Base-by-base conservation (phyloP, 176 grass and related monocot genomes). In the Lolium multiflorum region DNA sequence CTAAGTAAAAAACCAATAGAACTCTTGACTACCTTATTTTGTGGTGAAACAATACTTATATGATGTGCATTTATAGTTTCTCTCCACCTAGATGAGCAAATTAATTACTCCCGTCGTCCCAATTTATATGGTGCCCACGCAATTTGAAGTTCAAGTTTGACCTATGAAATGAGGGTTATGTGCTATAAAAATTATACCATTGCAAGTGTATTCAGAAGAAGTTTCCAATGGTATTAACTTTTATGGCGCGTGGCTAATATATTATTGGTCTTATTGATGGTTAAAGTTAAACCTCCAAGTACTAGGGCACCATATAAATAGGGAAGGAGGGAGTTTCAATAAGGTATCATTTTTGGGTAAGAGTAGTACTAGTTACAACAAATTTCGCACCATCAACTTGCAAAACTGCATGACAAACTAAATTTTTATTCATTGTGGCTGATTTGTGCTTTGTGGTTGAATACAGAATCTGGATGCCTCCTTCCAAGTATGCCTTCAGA, bases 401-500 rank as follows among this genome's bases (percentile, higher is more conserved):
- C n/a, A 18, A 76, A 78, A 31, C 24, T 78, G 55, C 52, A 72
- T 58, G 25, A 49, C 21, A 51, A 26, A 75, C 72, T 51, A 75
- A 22, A 49, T 79, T 48, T 48, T 70, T 21, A 44, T 67, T 83
- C 5, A 43, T 69, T 87, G 76, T 35, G 74, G 55, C 12, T 91
- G 68, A 75, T 86, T 52, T 50, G 9, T 85, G 2, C 76, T 17
- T 79, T 84, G 2, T 81, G 6, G 43, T 85, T 85, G 68, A 31
- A 59, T 83, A 46, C 88, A 96, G 94, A 92, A 81, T 98, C 97
- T 81, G 97, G 97, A 92, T 99, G 97, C 71, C 93, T 99, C 65
- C 88, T 99, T 79, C 97, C 97, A 77, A 99, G 94, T 82, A 89
- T 96, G 86, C 97, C 97, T 10, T 99, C 97, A 35, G 97, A 99